phyloP scores from a whole-genome alignment of 192 early-diverging fungal species.

The Spizellomyces punctatus region DNA sequence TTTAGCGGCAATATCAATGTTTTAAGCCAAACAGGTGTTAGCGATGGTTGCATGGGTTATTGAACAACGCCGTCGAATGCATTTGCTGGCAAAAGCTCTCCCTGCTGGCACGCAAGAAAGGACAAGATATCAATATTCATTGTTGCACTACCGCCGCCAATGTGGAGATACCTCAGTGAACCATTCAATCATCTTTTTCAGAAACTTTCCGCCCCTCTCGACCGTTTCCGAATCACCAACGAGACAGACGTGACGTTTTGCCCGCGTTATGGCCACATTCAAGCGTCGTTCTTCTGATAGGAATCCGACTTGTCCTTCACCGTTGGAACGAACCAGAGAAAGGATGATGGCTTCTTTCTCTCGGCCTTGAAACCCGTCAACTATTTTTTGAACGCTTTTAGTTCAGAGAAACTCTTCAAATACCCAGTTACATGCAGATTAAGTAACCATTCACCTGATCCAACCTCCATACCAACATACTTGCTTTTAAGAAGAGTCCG shows the following conservation, averaged over 20 bases:
- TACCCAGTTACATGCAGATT: neutral
- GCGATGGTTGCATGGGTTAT: too few species aligned
- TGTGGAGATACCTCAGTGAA: slow-evolving; percentile 23
- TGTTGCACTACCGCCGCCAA: neutral
- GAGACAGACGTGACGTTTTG: slow-evolving; percentile 83
- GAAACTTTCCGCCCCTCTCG: slow-evolving; percentile 11
- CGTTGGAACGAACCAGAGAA: slow-evolving; percentile 81
- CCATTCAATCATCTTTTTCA: slow-evolving; percentile 24
- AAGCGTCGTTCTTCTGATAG: slow-evolving; percentile 77
- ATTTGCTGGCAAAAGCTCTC: neutral
- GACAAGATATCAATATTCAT: too few species aligned
- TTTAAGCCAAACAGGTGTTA: too few species aligned
- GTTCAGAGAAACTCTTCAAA: neutral
- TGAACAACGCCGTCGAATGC: too few species aligned
- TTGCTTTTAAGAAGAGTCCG: slow-evolving; percentile 50
- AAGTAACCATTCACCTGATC: slow-evolving; percentile 39
- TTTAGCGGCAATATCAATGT: too few species aligned
- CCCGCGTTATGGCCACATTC: slow-evolving; percentile 90
- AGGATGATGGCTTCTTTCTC: slow-evolving; percentile 88
- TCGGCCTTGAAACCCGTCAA: slow-evolving; percentile 91
- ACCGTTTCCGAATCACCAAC: slow-evolving; percentile 64
- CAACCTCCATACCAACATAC: slow-evolving; percentile 73
- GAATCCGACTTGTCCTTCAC: slow-evolving; percentile 78
- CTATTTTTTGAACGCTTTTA: slow-evolving; percentile 21
- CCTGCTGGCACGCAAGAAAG: neutral